Evolutionary conservation across 441 rosid species (phyloP), one percentile per base, ranked within the genome.

Genomic region (Flueggea neowawraea): DNA sequence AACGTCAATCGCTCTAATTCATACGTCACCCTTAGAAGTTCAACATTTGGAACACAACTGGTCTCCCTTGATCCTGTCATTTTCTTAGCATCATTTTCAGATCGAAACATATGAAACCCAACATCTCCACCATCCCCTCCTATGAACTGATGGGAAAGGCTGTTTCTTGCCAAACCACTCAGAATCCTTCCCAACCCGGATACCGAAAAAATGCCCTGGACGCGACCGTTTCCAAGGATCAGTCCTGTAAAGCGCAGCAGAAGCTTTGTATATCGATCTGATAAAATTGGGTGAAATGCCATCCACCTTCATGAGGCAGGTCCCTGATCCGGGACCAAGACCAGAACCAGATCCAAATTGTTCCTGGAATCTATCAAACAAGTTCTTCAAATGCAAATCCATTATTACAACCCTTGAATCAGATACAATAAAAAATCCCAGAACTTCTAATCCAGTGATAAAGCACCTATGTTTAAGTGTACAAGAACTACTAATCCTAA

Each of bases 271-370:
- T 6, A 85, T 32, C 7, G 83, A 79, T 55, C 67, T 76, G 1
- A 85, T 75, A 60, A 84, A 74, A 69, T 68, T 88, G 66, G 86
- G 75, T 69, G 81, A 60, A 70, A 83, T 73, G 62, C 84, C 89
- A 47, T 82, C 89, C 9, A 84, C 79, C 56, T 77, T 84, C 88
- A 80, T 80, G 39, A 88, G 64, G 57, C 85, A 78, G 12, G 81
- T 66, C 48, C 88, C 89, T 5, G 91, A 88, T 71, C 95, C 95
- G n/a, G 91, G 88, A 67, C 91, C 91, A 17, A 85, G 91, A 39
- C 91, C 91, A 0, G 88, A 87, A 76, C 95, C 92, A 64, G 92
- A 79, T 10, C 95, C 88, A 61, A 88, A 86, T 57, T 86, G 95
- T 61, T 86, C 87, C 36, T 84, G 82, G 69, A 82, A 76, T 73